These are phyloP conservation scores for Lodderomyces metapsilosis DNA, from an alignment of 1,139 yeast species.

Conservation along the genomic window DNA sequence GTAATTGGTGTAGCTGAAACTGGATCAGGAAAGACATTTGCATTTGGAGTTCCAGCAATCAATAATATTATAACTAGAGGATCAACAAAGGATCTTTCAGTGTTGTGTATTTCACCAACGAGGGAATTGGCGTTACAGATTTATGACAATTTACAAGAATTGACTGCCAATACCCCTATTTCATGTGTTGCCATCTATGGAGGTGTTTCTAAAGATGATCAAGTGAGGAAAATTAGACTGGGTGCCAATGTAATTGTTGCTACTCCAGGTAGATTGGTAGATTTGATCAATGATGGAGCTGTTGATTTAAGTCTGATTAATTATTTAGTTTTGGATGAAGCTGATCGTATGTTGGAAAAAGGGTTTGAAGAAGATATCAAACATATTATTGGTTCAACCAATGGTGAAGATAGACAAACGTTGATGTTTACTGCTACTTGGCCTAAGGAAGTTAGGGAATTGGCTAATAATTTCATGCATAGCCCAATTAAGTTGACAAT, in stretches of 20 bases:
- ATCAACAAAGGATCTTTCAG: constrained; percentile 57
- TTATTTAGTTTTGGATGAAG: constrained; percentile 91
- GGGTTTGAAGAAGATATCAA: constrained; percentile 98
- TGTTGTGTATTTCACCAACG: constrained; percentile 90
- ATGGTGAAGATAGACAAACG: constrained; percentile 60
- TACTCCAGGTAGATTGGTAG: constrained; percentile 95
- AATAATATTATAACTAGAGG: constrained; percentile 51
- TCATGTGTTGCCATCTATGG: constrained; percentile 90
- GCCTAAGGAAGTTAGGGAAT: constrained; percentile 90
- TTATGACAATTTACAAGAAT: constrained; percentile 72
- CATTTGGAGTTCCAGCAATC: constrained; percentile 97
- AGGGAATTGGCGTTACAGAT: constrained; percentile 96
- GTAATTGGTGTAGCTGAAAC: constrained; percentile 98
- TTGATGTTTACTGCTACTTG: constrained; percentile 89
- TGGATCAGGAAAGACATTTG: constrained; percentile 96
- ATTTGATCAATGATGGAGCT: constrained; percentile 85
- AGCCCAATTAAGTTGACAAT: constrained; percentile 84
- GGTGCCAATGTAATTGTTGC: constrained; percentile 76
- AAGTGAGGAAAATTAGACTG: constrained; percentile 61
- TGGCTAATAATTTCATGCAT: constrained; percentile 84
- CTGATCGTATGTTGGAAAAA: constrained; percentile 94
- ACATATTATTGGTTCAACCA: constrained; percentile 63
- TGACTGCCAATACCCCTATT: constrained; percentile 61
- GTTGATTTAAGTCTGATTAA: constrained; percentile 66
- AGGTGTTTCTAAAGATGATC: constrained; percentile 96